Evolutionary conservation across 805 yeast genomes (phyloP).

Genomic region (Lipomyces yamanashiensis): DNA sequence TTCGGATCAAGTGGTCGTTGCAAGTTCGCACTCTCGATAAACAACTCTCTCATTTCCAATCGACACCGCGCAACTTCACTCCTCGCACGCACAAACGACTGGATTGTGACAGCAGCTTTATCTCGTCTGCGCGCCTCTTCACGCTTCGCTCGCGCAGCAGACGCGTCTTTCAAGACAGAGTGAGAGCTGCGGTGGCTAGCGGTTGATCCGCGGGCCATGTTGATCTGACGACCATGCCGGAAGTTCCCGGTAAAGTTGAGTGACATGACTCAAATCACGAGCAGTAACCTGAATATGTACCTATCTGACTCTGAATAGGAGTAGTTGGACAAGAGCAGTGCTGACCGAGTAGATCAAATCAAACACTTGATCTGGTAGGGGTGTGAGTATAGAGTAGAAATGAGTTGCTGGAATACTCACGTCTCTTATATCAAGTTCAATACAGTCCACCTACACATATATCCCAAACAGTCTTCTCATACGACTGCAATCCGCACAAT

Average conservation of each 20-base stretch:
- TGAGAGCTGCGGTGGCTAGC: conserved; percentile 43
- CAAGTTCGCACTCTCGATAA: conserved; percentile 5
- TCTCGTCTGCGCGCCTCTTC: conserved; percentile 58
- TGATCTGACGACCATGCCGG: conserved; percentile 61
- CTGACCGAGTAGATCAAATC: too few species aligned
- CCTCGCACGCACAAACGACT: conserved; percentile 43
- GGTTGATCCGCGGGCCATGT: conserved; percentile 59
- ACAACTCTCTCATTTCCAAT: conserved; percentile 18
- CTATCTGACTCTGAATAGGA: too few species aligned
- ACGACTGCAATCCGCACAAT: too few species aligned
- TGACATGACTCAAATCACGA: conserved; percentile 3
- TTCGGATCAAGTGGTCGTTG: background rate
- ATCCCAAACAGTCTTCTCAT: too few species aligned
- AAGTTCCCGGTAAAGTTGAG: conserved; percentile 70
- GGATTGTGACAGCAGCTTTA: conserved; percentile 57
- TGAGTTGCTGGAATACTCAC: too few species aligned
- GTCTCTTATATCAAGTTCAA: too few species aligned
- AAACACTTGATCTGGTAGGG: too few species aligned
- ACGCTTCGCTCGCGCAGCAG: conserved; percentile 66
- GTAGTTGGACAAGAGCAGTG: too few species aligned
- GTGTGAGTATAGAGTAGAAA: too few species aligned
- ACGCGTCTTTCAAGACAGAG: conserved; percentile 64
- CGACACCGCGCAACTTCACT: conserved; percentile 22
- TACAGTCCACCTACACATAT: too few species aligned
- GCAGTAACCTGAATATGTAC: background rate